A percentile compares a stretch with the other conserved stretches of the same genome.
phyloP scores from a whole-genome alignment of 306 rosid genomes.

The Cicer cuneatum region DNA sequence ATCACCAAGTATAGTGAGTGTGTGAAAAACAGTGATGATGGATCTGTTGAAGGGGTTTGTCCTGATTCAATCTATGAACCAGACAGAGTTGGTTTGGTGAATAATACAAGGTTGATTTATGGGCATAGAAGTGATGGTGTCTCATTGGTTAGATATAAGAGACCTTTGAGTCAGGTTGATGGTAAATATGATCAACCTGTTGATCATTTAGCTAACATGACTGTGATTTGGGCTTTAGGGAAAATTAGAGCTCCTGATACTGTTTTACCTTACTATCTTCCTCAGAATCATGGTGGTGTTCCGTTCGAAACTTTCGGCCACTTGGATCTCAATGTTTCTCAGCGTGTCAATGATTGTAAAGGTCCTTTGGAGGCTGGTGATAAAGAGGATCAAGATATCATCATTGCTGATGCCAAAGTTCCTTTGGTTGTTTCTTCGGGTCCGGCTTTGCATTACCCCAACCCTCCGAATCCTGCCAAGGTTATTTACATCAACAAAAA shows the following conservation, averaged over 20 bases:
- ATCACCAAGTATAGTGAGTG: constrained; percentile 78
- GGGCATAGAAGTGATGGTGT: constrained; percentile 85
- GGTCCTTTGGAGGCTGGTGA: constrained; percentile 85
- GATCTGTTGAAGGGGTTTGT: constrained; percentile 75
- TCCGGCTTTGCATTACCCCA: constrained; percentile 70
- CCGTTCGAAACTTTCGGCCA: constrained; percentile 57
- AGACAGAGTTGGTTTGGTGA: constrained; percentile 51
- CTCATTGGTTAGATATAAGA: constrained; percentile 66
- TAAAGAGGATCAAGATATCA: constrained; percentile 86
- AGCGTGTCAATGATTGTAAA: constrained; percentile 66
- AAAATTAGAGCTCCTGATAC: constrained; percentile 75
- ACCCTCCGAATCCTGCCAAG: constrained; percentile 84
- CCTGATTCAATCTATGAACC: constrained; percentile 71
- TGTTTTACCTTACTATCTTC: constrained; percentile 75
- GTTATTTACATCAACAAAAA: constrained; percentile 87
- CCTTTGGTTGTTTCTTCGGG: constrained; percentile 69
- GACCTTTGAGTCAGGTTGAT: constrained; percentile 65
- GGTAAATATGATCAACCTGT: constrained; percentile 72
- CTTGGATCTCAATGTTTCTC: constrained; percentile 70
- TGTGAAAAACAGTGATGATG: constrained; percentile 47
- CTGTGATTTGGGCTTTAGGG: constrained; percentile 91
- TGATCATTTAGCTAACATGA: constrained; percentile 57
- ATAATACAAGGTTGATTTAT: constrained; percentile 64
- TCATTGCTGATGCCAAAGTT: constrained; percentile 75
- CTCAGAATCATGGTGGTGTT: constrained; percentile 78